Percentiles rank a stretch among this genome's conserved stretches.
phyloP scores from a whole-genome alignment of 805 yeast genomes.

The Wickerhamiella occidentalis region DNA sequence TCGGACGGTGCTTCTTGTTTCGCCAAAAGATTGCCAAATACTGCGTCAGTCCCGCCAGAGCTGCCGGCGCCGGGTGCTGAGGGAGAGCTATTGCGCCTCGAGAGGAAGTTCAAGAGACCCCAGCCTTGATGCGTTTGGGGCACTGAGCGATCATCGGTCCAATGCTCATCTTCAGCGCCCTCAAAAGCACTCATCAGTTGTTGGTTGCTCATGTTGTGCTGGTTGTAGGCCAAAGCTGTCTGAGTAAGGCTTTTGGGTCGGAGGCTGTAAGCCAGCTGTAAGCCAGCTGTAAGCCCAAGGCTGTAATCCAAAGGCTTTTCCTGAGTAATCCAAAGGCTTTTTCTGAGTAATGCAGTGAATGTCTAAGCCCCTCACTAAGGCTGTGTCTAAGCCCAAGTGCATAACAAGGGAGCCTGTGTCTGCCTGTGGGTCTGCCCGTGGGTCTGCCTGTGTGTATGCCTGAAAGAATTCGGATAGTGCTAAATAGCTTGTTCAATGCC shows the following conservation, averaged over 20 bases:
- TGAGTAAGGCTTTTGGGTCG: too few species aligned
- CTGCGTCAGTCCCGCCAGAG: conserved; percentile 52
- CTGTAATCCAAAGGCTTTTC: too few species aligned
- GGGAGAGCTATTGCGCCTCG: not conserved
- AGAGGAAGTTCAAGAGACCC: conserved; percentile 1
- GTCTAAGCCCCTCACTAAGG: too few species aligned
- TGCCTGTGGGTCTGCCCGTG: too few species aligned
- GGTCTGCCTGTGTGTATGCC: too few species aligned
- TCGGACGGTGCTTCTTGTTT: conserved; percentile 48
- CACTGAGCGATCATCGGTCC: conserved; percentile 12
- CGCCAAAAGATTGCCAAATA: conserved; percentile 81
- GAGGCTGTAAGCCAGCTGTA: too few species aligned
- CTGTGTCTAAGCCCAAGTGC: not conserved
- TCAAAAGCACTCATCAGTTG: conserved; percentile 10
- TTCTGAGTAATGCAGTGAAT: too few species aligned
- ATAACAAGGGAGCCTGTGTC: too few species aligned
- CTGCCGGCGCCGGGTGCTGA: not conserved
- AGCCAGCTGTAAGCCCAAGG: too few species aligned
- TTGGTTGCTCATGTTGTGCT: not conserved
- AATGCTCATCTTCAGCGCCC: conserved; percentile 5
- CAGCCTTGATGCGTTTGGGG: not conserved
- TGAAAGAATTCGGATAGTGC: too few species aligned
- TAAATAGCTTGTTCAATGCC: too few species aligned
- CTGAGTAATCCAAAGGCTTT: too few species aligned
- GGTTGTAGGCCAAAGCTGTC: not conserved